These are phyloP conservation scores for Fusarium aywerte DNA, from an alignment of 2,329 filamentous ascomycete species.

Conservation along the genomic window DNA sequence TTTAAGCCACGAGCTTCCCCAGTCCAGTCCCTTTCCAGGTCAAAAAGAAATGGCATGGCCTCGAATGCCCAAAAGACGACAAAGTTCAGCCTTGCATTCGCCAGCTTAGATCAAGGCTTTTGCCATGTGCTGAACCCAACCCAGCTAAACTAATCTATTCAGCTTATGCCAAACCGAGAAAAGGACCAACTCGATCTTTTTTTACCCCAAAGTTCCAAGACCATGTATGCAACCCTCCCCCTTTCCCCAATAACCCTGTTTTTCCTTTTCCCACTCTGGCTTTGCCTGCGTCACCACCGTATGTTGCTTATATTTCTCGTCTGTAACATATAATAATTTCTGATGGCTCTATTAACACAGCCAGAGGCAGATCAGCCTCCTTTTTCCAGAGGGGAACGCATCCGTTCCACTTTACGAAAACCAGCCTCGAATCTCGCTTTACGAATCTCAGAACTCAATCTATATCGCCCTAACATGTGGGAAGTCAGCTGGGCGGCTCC, in stretches of 20 bases:
- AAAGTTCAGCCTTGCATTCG: conserved; percentile 37
- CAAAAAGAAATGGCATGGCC: not conserved
- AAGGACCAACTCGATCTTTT: not conserved
- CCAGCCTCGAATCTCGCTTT: conserved; percentile 17
- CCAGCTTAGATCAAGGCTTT: conserved; percentile 4
- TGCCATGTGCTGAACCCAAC: conserved; percentile 3
- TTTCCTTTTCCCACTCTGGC: not conserved
- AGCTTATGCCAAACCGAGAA: not conserved
- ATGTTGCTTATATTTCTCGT: not conserved
- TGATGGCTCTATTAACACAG: conserved; percentile 15
- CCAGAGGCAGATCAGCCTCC: not conserved
- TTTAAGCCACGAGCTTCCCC: not conserved
- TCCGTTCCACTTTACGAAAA: conserved; percentile 19
- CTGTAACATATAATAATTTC: not conserved
- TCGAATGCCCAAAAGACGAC: conserved; percentile 10
- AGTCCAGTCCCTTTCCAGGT: not conserved
- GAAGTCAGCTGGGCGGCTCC: conserved; percentile 34
- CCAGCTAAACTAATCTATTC: too few species aligned
- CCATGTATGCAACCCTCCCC: not conserved
- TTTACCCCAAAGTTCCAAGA: not conserved
- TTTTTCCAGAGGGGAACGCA: conserved; percentile 5
- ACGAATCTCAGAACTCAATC: conserved; percentile 14
- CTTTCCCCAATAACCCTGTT: not conserved
- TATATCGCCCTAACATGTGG: conserved; percentile 34
- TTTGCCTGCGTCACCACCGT: not conserved